Evolutionary conservation across 208 protist species (phyloP).

Genomic region (Acanthamoeba castellanii): DNA sequence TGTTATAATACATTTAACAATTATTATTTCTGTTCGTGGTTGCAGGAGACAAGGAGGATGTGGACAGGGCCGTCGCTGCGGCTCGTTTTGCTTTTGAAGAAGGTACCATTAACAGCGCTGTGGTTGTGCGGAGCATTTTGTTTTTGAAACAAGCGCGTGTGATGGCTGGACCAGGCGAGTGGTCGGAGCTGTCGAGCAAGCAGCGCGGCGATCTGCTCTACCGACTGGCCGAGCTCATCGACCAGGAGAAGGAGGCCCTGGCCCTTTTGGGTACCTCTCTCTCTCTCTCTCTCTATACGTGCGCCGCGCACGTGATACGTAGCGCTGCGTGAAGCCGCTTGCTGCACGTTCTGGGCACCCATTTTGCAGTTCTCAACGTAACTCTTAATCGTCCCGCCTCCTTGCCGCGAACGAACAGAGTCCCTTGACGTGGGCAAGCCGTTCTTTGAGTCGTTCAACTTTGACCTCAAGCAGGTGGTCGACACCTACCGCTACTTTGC

Average conservation of each 20-base stretch:
- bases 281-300: not conserved
- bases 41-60: constrained; percentile 52
- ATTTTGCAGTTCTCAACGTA: too few relatives aligned
- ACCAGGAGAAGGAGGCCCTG: constrained; percentile 28
- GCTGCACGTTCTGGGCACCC: too few relatives aligned
- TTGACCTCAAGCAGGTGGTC: constrained; percentile 60
- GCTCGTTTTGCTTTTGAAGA: constrained; percentile 33
- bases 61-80: constrained; percentile 36
- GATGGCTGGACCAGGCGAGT: not conserved
- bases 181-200: constrained; percentile 32
- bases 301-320: too few relatives aligned
- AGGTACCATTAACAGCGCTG: not conserved
- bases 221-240: constrained; percentile 52
- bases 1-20: not conserved
- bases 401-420: not conserved
- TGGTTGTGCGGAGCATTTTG: not conserved
- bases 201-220: constrained; percentile 56
- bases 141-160: not conserved
- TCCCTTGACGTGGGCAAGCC: constrained; percentile 26
- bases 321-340: not conserved
- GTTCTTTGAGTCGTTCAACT: constrained; percentile 22
- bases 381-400: not conserved
- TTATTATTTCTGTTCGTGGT: not conserved
- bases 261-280: not conserved
- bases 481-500: constrained; percentile 52